A percentile compares a stretch with the other conserved stretches of the same genome.
Evolutionary conservation across 1,139 yeast species (phyloP).

Genomic region (Blastobotrys apis): DNA sequence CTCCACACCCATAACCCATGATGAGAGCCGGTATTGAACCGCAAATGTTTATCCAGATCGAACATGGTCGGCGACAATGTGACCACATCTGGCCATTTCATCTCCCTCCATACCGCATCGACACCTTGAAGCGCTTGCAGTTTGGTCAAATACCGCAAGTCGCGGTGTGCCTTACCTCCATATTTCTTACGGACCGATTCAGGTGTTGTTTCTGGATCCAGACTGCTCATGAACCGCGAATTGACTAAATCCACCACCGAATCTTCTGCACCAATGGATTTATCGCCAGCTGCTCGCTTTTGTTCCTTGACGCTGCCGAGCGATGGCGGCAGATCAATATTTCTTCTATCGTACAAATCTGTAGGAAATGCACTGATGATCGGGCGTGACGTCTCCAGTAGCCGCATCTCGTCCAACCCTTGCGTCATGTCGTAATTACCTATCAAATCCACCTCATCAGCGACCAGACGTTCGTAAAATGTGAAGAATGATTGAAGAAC

Average conservation of each 20-base stretch:
- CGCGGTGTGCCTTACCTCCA: slow-evolving; percentile 10
- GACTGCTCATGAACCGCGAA: no score
- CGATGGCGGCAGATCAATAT: no score
- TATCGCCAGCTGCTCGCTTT: no score
- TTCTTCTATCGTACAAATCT: no score
- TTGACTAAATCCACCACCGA: no score
- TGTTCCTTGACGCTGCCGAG: no score
- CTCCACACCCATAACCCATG: no score
- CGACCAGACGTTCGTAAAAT: slow-evolving; percentile 4
- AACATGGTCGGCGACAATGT: neutral
- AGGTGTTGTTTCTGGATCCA: neutral
- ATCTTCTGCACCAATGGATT: no score
- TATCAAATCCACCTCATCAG: slow-evolving; percentile 11
- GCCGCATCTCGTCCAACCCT: no score
- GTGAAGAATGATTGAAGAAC: slow-evolving; percentile 13
- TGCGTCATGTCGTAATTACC: neutral
- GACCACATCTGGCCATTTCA: slow-evolving; percentile 5
- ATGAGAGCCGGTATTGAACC: no score
- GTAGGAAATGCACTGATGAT: no score
- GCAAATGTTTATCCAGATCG: neutral
- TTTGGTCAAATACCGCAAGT: slow-evolving; percentile 9
- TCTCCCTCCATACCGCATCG: slow-evolving; percentile 9
- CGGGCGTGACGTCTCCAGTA: no score
- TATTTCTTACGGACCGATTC: slow-evolving; percentile 2
- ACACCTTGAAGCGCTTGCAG: slow-evolving; percentile 7